Conservation (phyloP, 139 green algal species). For the Chlamydomonas schloesseri region DNA sequence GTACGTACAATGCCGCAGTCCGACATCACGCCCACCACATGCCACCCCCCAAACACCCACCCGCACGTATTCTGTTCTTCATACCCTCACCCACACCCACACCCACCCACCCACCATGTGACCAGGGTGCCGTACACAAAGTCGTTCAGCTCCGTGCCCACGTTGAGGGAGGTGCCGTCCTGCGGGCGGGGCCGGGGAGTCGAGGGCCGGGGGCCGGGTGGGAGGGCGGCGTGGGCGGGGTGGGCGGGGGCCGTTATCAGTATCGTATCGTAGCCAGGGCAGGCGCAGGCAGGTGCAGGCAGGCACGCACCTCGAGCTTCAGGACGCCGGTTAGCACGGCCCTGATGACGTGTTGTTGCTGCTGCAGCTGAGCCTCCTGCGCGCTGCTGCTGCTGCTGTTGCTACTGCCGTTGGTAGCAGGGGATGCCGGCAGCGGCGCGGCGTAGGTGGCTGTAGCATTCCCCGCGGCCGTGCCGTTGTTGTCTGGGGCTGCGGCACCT, state of each 20-base stretch:
- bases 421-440: background rate
- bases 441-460: background rate
- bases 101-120: background rate
- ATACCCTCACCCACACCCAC: too few species aligned
- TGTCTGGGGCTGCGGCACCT: too few species aligned
- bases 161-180: conserved; percentile 26
- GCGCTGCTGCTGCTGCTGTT: background rate
- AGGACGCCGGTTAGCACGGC: conserved; percentile 24
- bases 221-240: background rate
- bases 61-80: too few species aligned
- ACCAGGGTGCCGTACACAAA: conserved; percentile 42
- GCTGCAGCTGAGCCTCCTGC: background rate
- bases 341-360: conserved; percentile 31
- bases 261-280: too few species aligned
- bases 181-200: too few species aligned
- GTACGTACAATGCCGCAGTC: too few species aligned
- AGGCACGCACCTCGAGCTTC: background rate
- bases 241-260: too few species aligned
- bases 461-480: too few species aligned
- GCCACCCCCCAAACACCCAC: too few species aligned
- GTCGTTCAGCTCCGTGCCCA: conserved; percentile 33
- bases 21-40: too few species aligned
- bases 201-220: background rate
- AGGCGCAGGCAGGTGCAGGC: too few species aligned
- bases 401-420: background rate